Conservation (phyloP, 306 rosid genomes). For the Acacia crassicarpa region DNA sequence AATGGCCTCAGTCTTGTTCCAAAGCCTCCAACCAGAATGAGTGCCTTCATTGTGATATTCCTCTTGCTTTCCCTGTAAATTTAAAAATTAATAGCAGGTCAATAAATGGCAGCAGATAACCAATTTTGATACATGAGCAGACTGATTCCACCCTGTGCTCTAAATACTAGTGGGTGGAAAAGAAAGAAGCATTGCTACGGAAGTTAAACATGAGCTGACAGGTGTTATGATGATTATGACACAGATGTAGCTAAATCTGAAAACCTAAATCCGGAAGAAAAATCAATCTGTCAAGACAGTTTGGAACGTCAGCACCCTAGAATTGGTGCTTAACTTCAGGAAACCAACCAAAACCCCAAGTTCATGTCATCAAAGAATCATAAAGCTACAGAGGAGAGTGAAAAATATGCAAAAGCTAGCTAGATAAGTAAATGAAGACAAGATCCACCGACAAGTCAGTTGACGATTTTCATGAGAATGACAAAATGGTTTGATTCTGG, state of each 20-base stretch:
- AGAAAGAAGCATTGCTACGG: slow-evolving; percentile 21
- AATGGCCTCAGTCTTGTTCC: slow-evolving; percentile 99
- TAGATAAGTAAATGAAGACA: slow-evolving; percentile 28
- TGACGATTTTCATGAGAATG: slow-evolving; percentile 30
- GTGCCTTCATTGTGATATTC: slow-evolving; percentile 79
- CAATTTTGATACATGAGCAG: slow-evolving; percentile 6
- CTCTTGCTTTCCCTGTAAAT: slow-evolving; percentile 51
- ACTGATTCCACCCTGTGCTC: slow-evolving; percentile 14
- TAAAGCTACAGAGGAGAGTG: slow-evolving; percentile 14
- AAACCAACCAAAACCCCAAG: slow-evolving; percentile 25
- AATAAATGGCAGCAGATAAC: slow-evolving; percentile 23
- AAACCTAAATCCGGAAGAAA: not conserved
- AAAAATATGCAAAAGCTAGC: slow-evolving; percentile 12
- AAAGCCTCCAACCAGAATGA: slow-evolving; percentile 97
- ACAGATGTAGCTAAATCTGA: slow-evolving; percentile 3
- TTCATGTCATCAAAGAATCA: slow-evolving; percentile 30
- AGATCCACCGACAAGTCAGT: slow-evolving; percentile 39
- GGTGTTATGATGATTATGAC: slow-evolving; percentile 23
- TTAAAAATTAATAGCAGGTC: slow-evolving; percentile 26
- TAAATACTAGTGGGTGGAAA: slow-evolving; percentile 25
- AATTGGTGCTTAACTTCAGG: not conserved
- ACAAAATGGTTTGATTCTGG: slow-evolving; percentile 23
- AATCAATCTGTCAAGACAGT: slow-evolving; percentile 5
- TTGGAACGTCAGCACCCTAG: not conserved
- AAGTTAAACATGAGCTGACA: slow-evolving; percentile 29